Evolutionary conservation across 805 yeast genomes (phyloP).

Genomic region (Myxozyma udenii): DNA sequence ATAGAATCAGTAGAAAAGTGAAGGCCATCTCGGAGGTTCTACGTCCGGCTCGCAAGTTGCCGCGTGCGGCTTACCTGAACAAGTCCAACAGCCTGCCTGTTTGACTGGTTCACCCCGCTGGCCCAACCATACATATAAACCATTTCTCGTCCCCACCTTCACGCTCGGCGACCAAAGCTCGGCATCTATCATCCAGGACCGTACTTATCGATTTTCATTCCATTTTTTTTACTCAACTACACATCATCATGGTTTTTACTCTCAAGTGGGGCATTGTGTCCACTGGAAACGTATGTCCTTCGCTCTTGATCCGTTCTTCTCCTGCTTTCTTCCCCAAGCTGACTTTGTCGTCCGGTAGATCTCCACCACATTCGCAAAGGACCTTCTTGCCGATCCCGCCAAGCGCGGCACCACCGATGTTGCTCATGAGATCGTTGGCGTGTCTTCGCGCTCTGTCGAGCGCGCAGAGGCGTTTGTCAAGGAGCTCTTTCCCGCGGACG

Average conservation of each 20-base stretch:
- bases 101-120: too few species aligned
- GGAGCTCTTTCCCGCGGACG: constrained; percentile 19
- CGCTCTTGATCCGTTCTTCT: background rate
- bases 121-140: too few species aligned
- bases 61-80: too few species aligned
- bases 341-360: constrained; percentile 11
- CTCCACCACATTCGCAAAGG: constrained; percentile 15
- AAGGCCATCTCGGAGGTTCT: too few species aligned
- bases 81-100: too few species aligned
- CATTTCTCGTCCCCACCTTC: too few species aligned
- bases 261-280: constrained; percentile 35
- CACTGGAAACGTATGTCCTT: constrained; percentile 21
- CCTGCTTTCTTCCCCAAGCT: background rate
- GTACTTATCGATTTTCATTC: too few species aligned
- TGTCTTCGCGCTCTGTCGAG: constrained; percentile 32
- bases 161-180: too few species aligned
- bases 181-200: too few species aligned
- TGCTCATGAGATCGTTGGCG: constrained; percentile 32
- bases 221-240: background rate
- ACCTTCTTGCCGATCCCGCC: constrained; percentile 21
- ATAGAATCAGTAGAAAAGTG: too few species aligned
- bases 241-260: constrained; percentile 28
- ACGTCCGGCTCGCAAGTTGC: too few species aligned
- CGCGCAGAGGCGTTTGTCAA: constrained; percentile 32
- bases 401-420: constrained; percentile 33